Evolutionary conservation across 2,329 filamentous ascomycete species (phyloP).

Genomic region (Pseudocercospora pini-densiflorae): DNA sequence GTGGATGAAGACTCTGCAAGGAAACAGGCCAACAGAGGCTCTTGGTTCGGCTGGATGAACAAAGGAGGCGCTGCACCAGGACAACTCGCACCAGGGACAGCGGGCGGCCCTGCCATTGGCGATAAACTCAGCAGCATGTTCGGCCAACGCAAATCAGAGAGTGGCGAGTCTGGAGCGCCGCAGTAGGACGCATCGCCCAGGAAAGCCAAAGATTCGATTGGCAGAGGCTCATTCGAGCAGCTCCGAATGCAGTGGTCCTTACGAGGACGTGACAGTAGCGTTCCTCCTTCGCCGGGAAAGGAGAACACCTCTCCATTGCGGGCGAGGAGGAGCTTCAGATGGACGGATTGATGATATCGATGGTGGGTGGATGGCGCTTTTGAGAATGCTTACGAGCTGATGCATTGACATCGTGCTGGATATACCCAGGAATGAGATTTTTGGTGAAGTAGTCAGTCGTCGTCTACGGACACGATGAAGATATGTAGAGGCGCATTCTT

Average conservation of each 20-base stretch:
- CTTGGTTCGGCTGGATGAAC: slow-evolving; percentile 56
- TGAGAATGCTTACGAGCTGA: not conserved
- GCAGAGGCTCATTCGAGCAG: slow-evolving; percentile 1
- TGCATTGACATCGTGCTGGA: not conserved
- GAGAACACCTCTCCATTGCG: not conserved
- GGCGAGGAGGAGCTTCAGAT: slow-evolving; percentile 9
- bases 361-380: not conserved
- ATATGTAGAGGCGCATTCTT: not conserved
- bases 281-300: not conserved
- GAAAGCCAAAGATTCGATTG: slow-evolving; percentile 5
- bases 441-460: not conserved
- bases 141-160: slow-evolving; percentile 18
- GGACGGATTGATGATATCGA: slow-evolving; percentile 4
- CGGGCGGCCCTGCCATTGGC: slow-evolving; percentile 1
- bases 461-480: not conserved
- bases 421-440: slow-evolving; percentile 1
- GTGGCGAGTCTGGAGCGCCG: slow-evolving; percentile 16
- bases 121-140: slow-evolving; percentile 20
- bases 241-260: slow-evolving; percentile 7
- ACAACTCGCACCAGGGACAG: slow-evolving; percentile 3
- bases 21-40: slow-evolving; percentile 51
- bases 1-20: slow-evolving; percentile 45
- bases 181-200: slow-evolving; percentile 19
- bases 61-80: slow-evolving; percentile 31
- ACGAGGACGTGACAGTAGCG: slow-evolving; percentile 9